A percentile compares a stretch with the other conserved stretches of the same genome.
Conservation (phyloP, 2,329 filamentous ascomycete genomes). For the Colletotrichum sp. region DNA sequence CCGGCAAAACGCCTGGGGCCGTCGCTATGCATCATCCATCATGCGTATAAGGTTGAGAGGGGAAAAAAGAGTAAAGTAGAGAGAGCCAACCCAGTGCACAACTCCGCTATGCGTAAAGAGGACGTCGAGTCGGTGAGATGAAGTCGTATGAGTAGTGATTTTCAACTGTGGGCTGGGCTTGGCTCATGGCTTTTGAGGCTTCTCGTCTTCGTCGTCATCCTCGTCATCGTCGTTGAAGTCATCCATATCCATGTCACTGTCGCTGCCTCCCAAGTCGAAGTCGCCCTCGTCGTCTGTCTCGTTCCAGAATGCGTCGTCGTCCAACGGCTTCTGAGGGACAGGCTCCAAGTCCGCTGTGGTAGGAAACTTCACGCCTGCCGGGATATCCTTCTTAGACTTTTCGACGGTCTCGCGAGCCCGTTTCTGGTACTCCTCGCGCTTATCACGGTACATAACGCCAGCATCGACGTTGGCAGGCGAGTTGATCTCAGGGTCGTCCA, state of each 20-base stretch:
- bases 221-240: slow-evolving; percentile 64
- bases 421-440: slow-evolving; percentile 70
- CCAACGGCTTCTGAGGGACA: slow-evolving; percentile 61
- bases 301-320: slow-evolving; percentile 84
- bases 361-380: slow-evolving; percentile 81
- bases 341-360: slow-evolving; percentile 68
- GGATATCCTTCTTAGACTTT: slow-evolving; percentile 78
- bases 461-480: slow-evolving; percentile 96
- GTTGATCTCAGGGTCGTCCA: slow-evolving; percentile 92
- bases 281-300: slow-evolving; percentile 78
- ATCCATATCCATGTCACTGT: slow-evolving; percentile 66
- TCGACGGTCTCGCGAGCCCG: slow-evolving; percentile 74
- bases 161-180: background rate
- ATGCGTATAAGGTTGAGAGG: slow-evolving; percentile 9
- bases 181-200: background rate
- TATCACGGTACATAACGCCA: slow-evolving; percentile 80
- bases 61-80: background rate
- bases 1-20: slow-evolving; percentile 20
- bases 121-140: background rate
- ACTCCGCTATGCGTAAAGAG: background rate
- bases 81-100: background rate
- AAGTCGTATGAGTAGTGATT: background rate
- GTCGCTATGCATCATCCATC: slow-evolving; percentile 22
- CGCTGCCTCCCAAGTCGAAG: slow-evolving; percentile 69
- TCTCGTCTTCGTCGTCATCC: slow-evolving; percentile 59